These are phyloP conservation scores for Lodderomyces pseudojiufengensis DNA, from an alignment of 1,139 yeast species.

Conservation along the genomic window DNA sequence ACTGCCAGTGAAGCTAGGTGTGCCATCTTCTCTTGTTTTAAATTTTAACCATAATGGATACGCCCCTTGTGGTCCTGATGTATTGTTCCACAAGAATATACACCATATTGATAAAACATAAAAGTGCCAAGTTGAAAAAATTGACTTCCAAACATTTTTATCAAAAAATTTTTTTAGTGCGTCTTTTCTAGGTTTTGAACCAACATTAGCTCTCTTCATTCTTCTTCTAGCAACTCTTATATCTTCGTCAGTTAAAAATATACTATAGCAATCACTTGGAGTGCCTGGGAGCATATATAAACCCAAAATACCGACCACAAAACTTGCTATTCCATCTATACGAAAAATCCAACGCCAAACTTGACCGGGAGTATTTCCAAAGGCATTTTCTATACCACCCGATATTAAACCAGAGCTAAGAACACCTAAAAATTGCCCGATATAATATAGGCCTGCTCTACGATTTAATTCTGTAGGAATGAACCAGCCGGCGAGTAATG, in stretches of 20 bases:
- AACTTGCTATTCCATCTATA: conserved; percentile 59
- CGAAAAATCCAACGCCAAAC: conserved; percentile 79
- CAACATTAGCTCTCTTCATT: conserved; percentile 43
- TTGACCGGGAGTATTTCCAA: conserved; percentile 47
- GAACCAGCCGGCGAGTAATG: conserved; percentile 61
- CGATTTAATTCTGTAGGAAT: conserved; percentile 50
- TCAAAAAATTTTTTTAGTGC: conserved; percentile 29
- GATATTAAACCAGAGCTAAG: conserved; percentile 63
- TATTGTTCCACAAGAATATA: conserved; percentile 62
- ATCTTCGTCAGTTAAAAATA: conserved; percentile 60
- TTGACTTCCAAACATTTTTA: conserved; percentile 43
- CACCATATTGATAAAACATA: conserved; percentile 51
- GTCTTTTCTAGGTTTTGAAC: conserved; percentile 26
- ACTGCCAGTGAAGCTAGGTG: conserved; percentile 27
- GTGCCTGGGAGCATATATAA: conserved; percentile 66
- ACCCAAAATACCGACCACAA: conserved; percentile 60
- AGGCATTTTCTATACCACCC: conserved; percentile 49
- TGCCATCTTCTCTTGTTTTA: conserved; percentile 24
- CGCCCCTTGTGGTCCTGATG: conserved; percentile 44
- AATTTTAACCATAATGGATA: conserved; percentile 48
- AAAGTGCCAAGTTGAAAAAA: conserved; percentile 54
- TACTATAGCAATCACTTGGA: conserved; percentile 56
- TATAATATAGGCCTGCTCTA: conserved; percentile 58
- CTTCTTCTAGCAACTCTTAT: conserved; percentile 58
- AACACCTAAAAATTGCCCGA: conserved; percentile 59